Evolutionary conservation across 495 filamentous ascomycete genomes (phyloP), one percentile per base, ranked within the genome.

Genomic region (Patellaria atrata): DNA sequence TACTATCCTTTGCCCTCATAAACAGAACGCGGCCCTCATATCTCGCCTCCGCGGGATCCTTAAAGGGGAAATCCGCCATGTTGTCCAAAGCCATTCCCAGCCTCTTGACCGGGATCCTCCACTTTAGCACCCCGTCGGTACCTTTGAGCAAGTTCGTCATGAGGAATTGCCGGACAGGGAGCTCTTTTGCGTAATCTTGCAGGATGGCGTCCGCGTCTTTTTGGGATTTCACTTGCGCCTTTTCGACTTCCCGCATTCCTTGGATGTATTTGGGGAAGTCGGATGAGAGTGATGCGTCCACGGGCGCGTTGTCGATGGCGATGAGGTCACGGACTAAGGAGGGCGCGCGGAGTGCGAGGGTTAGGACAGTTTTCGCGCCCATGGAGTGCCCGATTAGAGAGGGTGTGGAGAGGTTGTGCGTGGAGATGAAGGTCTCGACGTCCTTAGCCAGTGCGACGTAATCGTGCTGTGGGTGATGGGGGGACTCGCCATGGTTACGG

Each of bases 331-430:
- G 64, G 22, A 93, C 62, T 0, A 75, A 60, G 9, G 68, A 54
- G 0, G 82, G 80, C 0, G 67, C 58, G 18, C 65, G 62, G 11
- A 97, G 70, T 20, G 84, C 79, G 22, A 96, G 65, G 0, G 80
- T 67, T 87, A 96, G 94, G 33, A 82, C 87, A 2, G 78, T 74
- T 65, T 97, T 97, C 23, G 89, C 89, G 33, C 91, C 91, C 87
- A 97, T 97, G 1, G 86, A 94, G 60, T 97, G 89, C 0, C 89
- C 89, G 47, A 97, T 85, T 4, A 97, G 59, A 0, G 80, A 81
- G 2, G 72, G 61, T 18, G 77, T 61, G 22, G 67, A 61, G 20
- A 96, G 64, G 2, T 65, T 65, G 55, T 91, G 79, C 33, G 81
- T 56, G 1, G 67, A 43, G 36, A 97, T 78, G 56, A 97, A 96